Evolutionary conservation across 164 flowering plant genomes (phyloP).

Genomic region (Annona cherimola): DNA sequence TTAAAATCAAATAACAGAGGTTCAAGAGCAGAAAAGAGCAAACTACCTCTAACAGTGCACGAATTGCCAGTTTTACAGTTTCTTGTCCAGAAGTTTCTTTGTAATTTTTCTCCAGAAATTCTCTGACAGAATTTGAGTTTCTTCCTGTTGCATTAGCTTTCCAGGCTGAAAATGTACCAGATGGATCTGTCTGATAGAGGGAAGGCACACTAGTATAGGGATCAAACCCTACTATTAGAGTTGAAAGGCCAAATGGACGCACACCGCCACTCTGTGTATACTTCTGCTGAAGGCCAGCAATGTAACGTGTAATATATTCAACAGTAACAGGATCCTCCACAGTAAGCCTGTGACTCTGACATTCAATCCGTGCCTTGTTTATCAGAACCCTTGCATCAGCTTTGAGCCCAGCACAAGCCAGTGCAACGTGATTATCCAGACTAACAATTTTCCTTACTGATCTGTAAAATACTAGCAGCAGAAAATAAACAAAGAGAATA

Average conservation of each 20-base stretch:
- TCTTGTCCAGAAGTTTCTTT: slow-evolving; percentile 96
- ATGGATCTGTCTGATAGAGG: slow-evolving; percentile 97
- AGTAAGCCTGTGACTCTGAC: slow-evolving; percentile 94
- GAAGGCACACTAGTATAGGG: slow-evolving; percentile 80
- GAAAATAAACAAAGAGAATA: background rate
- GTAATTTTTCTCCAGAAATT: slow-evolving; percentile 89
- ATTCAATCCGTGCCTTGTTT: slow-evolving; percentile 87
- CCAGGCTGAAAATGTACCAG: slow-evolving; percentile 98
- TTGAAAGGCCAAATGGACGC: slow-evolving; percentile 95
- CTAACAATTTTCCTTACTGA: slow-evolving; percentile 82
- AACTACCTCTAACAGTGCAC: slow-evolving; percentile 92
- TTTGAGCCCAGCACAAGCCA: slow-evolving; percentile 96
- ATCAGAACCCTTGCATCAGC: slow-evolving; percentile 96
- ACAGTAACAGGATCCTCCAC: slow-evolving; percentile 98
- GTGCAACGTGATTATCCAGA: slow-evolving; percentile 86
- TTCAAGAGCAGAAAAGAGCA: background rate
- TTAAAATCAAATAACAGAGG: background rate
- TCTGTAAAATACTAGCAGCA: slow-evolving; percentile 33
- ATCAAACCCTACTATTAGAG: slow-evolving; percentile 92
- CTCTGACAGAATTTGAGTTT: slow-evolving; percentile 89
- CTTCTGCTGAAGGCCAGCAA: slow-evolving; percentile 97
- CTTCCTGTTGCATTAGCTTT: slow-evolving; percentile 97
- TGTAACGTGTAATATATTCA: slow-evolving; percentile 92
- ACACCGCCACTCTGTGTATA: slow-evolving; percentile 99
- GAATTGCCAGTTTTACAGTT: slow-evolving; percentile 85